Evolutionary conservation across 2,329 filamentous ascomycete species (phyloP), one percentile per base, ranked within the genome.

Genomic region (Apiospora arundinis): DNA sequence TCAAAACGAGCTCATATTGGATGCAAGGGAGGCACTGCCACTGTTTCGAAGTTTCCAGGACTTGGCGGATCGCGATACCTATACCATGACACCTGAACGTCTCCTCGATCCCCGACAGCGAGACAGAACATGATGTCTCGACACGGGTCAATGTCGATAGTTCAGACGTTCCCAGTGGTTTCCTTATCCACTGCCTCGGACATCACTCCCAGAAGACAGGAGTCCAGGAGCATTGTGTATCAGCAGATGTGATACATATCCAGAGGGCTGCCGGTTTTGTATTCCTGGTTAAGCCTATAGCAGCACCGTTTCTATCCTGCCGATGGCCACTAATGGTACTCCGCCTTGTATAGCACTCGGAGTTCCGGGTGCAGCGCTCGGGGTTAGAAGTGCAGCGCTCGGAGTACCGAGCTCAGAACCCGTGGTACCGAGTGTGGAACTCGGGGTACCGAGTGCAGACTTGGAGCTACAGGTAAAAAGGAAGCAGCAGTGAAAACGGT

Each of bases 81-180:
- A 56, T 28, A 4, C 49, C 14, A 16, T 56, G 49, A 18, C 4
- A 28, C n/a, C 49, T 28, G 5, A 56, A 56, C 12, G 49, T 56
- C 25, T 56, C 49, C 2, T 32, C 28, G 25, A 56, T 28, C 12
- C 23, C 49, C 49, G 49, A 28, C 4, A 28, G 28, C 9, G 28
- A 32, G 23, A 56, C 25, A 0, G 49, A 25, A 18, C 23, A 56
- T 28, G 49, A 32, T 8, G 23, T 28, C 49, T 56, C 28, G 23
- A 56, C 49, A 8, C 12, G 5, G 4, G 49, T 16, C 5, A 56
- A n/a, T 56, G 14, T 56, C 49, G 3, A 56, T 28, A 1, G 49
- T 28, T 1, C 4, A 16, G 4, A 5, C 6, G 4, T 12, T 2
- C 42, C 4, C 23, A 14, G 0, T 2, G 12, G 4, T 1, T 16